These are phyloP conservation scores for Rhododendron henanense DNA, from an alignment of 148 eudicot genomes.

Conservation along the genomic window DNA sequence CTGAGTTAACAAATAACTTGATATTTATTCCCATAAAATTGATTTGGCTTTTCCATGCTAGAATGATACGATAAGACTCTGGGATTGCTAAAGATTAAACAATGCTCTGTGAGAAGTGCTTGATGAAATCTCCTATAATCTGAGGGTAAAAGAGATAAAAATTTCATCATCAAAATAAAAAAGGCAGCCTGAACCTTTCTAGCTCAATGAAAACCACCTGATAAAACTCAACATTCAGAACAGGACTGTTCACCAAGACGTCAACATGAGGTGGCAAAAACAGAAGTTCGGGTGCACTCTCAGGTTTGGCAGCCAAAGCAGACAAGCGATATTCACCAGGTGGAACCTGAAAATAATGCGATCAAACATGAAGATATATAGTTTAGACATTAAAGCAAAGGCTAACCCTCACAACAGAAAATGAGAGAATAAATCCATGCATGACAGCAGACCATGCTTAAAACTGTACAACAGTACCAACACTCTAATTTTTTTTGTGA, in stretches of 20 bases:
- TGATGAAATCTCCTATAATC: background rate
- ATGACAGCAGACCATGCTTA: background rate
- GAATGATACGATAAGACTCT: background rate
- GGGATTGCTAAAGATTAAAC: background rate
- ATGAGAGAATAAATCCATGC: background rate
- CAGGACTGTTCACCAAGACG: constrained; percentile 71
- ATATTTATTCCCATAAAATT: background rate
- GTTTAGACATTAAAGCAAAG: background rate
- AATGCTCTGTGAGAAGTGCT: background rate
- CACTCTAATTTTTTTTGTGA: background rate
- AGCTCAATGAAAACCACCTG: constrained; percentile 49
- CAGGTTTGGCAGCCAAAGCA: constrained; percentile 74
- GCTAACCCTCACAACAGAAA: background rate
- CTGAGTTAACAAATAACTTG: background rate
- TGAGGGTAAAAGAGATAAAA: background rate
- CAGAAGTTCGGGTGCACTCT: constrained; percentile 65
- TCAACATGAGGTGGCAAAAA: constrained; percentile 76
- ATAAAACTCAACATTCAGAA: constrained; percentile 72
- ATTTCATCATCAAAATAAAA: background rate
- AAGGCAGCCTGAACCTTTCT: constrained; percentile 5
- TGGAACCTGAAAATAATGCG: constrained; percentile 55
- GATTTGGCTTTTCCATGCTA: background rate
- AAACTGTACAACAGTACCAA: background rate
- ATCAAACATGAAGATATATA: background rate
- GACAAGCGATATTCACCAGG: constrained; percentile 95